phyloP scores from a whole-genome alignment of 768 basidiomycete species.

The Sistotremastrum suecicum region DNA sequence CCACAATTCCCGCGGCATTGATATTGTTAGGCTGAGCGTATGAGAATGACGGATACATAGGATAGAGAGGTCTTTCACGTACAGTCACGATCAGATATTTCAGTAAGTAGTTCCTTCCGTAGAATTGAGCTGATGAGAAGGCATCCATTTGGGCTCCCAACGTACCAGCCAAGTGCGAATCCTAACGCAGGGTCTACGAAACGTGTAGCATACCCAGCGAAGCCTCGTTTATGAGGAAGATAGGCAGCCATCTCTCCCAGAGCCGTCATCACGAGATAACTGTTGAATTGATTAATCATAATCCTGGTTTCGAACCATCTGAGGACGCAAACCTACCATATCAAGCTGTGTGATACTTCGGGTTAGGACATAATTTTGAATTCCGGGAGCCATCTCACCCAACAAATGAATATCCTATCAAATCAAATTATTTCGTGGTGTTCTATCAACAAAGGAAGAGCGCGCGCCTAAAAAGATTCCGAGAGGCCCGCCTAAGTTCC shows the following conservation, averaged over 20 bases:
- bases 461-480: conserved; percentile 16
- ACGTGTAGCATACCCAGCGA: conserved; percentile 43
- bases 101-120: background rate
- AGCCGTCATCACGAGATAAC: conserved; percentile 37
- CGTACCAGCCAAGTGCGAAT: conserved; percentile 42
- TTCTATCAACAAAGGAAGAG: background rate
- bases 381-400: conserved; percentile 34
- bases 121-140: background rate
- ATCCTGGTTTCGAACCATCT: background rate
- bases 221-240: conserved; percentile 46
- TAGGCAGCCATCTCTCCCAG: conserved; percentile 25
- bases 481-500: conserved; percentile 25
- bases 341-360: background rate
- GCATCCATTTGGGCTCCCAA: conserved; percentile 25
- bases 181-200: conserved; percentile 57
- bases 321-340: background rate
- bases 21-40: conserved; percentile 35
- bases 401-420: conserved; percentile 30
- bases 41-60: background rate
- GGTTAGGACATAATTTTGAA: background rate
- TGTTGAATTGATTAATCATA: background rate
- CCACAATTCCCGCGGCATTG: conserved; percentile 36
- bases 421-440: conserved; percentile 6
- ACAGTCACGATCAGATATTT: conserved; percentile 41
- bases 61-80: background rate